Percentiles rank a stretch among this genome's conserved stretches.
Evolutionary conservation across 805 yeast genomes (phyloP).

Genomic region (Starmera pachycereana): DNA sequence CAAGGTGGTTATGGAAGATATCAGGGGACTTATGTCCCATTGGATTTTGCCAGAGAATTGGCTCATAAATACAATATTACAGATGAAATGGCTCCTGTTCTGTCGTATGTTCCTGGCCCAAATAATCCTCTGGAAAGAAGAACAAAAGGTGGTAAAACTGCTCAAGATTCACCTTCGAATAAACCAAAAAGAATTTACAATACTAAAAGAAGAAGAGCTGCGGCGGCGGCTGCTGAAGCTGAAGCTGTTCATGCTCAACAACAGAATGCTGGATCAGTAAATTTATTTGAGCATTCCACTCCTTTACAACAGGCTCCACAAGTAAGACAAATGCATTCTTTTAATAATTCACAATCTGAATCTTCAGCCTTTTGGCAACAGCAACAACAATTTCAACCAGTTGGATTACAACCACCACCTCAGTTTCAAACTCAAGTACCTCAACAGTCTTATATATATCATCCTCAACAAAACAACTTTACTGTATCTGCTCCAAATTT

Average conservation of each 20-base stretch:
- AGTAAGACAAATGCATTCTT: slow-evolving; percentile 8
- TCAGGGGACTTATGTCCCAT: slow-evolving; percentile 83
- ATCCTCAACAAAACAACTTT: slow-evolving; percentile 1
- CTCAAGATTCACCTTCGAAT: slow-evolving; percentile 9
- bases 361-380: slow-evolving; percentile 4
- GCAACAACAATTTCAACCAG: slow-evolving; percentile 1
- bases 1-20: slow-evolving; percentile 83
- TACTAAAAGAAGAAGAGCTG: slow-evolving; percentile 16
- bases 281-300: too few species aligned
- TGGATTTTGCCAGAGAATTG: slow-evolving; percentile 50
- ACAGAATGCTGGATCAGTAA: too few species aligned
- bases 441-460: background rate
- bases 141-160: slow-evolving; percentile 17
- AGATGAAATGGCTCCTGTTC: slow-evolving; percentile 39
- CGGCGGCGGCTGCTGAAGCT: slow-evolving; percentile 12
- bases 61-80: slow-evolving; percentile 41
- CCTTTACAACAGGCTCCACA: slow-evolving; percentile 13
- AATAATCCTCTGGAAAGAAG: slow-evolving; percentile 34
- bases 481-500: slow-evolving; percentile 3
- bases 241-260: background rate
- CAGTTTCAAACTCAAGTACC: background rate
- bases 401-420: background rate
- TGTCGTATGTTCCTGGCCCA: slow-evolving; percentile 42
- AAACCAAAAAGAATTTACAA: slow-evolving; percentile 14
- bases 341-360: background rate